Conservation (phyloP, 2,329 filamentous ascomycete genomes). For the Alternaria triticimaculans region DNA sequence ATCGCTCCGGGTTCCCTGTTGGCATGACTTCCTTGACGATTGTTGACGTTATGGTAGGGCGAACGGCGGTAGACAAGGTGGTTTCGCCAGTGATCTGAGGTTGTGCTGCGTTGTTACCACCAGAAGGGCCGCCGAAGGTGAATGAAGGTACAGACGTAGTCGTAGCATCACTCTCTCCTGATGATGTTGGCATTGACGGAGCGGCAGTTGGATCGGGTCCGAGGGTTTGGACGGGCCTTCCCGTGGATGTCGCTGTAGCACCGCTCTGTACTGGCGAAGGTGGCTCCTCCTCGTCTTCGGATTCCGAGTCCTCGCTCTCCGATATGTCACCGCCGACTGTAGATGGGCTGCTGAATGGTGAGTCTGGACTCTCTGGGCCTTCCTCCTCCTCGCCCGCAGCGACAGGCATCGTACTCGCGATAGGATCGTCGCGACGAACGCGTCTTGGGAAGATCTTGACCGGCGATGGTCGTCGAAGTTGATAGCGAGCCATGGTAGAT, state of each 20-base stretch:
- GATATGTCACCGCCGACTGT: constrained; percentile 2
- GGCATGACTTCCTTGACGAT: neutral
- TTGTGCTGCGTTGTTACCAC: constrained; percentile 8
- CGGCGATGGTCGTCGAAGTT: constrained; percentile 36
- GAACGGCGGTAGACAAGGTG: neutral
- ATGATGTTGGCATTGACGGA: neutral
- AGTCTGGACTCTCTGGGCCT: constrained; percentile 33
- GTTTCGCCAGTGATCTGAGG: constrained; percentile 14
- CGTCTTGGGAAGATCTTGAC: constrained; percentile 25
- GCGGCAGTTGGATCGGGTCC: constrained; percentile 3
- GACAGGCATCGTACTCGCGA: constrained; percentile 13
- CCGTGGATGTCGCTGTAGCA: neutral
- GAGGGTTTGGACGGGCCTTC: neutral
- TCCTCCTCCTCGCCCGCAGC: constrained; percentile 8
- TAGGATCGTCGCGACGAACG: constrained; percentile 28
- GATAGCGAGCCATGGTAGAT: constrained; percentile 35
- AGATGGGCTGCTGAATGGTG: constrained; percentile 25
- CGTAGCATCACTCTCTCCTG: neutral
- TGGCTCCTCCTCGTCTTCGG: constrained; percentile 20
- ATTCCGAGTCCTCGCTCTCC: constrained; percentile 9
- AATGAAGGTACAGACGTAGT: constrained; percentile 7
- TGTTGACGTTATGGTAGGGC: constrained; percentile 4
- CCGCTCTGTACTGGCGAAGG: constrained; percentile 14
- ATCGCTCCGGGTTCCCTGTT: neutral
- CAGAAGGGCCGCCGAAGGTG: constrained; percentile 4